Evolutionary conservation across 371 early-diverging fungal genomes (phyloP), one percentile per base, ranked within the genome.

Genomic region (Mucor mucedo): DNA sequence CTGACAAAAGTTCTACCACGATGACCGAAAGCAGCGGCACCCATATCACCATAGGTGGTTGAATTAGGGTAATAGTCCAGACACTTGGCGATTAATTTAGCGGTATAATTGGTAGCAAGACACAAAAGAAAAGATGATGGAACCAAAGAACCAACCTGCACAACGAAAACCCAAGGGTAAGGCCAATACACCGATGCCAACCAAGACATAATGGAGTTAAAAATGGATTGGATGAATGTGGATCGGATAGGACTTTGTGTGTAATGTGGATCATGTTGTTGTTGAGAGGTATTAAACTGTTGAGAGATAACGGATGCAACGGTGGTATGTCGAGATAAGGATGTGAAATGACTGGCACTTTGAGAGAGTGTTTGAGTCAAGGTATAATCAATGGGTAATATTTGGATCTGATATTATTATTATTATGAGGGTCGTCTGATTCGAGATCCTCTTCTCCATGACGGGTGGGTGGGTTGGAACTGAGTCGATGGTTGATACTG

Each of bases 11-110:
- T 61, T 41, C 87, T 73, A 10, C 84, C 88, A 3, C 68, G 59
- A 10, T 70, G 65, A 5, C 89, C 89, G 74, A 87, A 91, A 0
- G 89, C 89, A 48, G 71, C 64, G 29, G 84, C 80, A 21, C 87
- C 89, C 58, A 88, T 79, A 63, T 91, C 91, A n/a, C 85, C 83
- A 70, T 87, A 89, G 0, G 54, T 61, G 4, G 82, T 82, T 33
- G 69, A 72, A 52, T 78, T 71, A 1, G 52, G 54, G 30, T 44
- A 52, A 29, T 30, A n/a, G n/a, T 60, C 60, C 66, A 89, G 60
- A 68, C 86, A 87, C 52, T 76, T 72, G 9, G 66, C 79, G 9
- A 88, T 71, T 4, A 87, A 35, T 58, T 77, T 84, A 28, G 86
- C 89, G 0, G 88, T 87, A 55, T 82, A 77, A 27, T 71, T 71